Conservation (phyloP, 208 protist genomes). For the Trypanosoma mega region DNA sequence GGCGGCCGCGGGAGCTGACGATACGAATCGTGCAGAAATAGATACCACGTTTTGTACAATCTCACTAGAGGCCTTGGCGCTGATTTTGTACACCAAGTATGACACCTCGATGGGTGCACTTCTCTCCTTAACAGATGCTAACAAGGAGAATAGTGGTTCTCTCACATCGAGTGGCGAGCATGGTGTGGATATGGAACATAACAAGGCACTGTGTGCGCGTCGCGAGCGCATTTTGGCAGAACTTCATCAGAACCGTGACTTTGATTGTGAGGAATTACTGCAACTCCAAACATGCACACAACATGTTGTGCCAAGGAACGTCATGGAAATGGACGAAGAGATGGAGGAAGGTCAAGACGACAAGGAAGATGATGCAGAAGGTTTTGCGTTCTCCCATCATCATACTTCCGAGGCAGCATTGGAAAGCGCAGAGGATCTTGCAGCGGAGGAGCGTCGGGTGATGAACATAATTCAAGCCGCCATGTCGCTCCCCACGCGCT, state of each 20-base stretch:
- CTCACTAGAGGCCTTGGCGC: slow-evolving; percentile 9
- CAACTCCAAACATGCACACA: slow-evolving; percentile 14
- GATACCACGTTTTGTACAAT: slow-evolving; percentile 26
- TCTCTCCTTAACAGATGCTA: background rate
- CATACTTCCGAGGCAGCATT: too few relatives aligned
- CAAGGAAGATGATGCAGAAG: background rate
- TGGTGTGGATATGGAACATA: too few relatives aligned
- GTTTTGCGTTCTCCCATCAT: too few relatives aligned
- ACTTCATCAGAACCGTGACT: slow-evolving; percentile 26
- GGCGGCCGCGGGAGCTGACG: slow-evolving; percentile 2
- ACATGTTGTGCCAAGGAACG: background rate
- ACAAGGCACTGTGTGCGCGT: background rate
- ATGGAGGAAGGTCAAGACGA: slow-evolving; percentile 3
- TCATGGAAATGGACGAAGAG: background rate
- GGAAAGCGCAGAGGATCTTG: slow-evolving; percentile 5
- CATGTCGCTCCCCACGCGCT: slow-evolving; percentile 18
- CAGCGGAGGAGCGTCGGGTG: slow-evolving; percentile 33
- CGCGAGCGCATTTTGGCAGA: slow-evolving; percentile 9
- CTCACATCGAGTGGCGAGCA: too few relatives aligned
- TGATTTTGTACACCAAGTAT: slow-evolving; percentile 32
- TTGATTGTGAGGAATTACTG: slow-evolving; percentile 25
- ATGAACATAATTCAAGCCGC: slow-evolving; percentile 30
- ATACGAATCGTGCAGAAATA: background rate
- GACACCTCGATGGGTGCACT: slow-evolving; percentile 7
- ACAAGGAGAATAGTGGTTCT: background rate